These are phyloP conservation scores for Hyparrhenia diplandra DNA, from an alignment of 176 grass and related monocot genomes.

Conservation along the genomic window DNA sequence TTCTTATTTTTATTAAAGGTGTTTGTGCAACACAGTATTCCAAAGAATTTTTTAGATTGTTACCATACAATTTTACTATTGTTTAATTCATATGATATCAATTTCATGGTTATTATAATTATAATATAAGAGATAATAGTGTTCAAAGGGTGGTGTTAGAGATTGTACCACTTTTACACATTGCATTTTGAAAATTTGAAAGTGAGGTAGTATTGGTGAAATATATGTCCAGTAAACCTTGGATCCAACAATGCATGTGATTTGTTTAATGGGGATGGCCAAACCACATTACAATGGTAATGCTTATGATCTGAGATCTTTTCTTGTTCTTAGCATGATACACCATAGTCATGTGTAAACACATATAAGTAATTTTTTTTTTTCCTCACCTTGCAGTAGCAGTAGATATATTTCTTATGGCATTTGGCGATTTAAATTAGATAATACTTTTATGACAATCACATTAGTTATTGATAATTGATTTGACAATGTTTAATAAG, in stretches of 20 bases:
- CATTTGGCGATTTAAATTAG: background rate
- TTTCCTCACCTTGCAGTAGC: background rate
- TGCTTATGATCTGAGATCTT: background rate
- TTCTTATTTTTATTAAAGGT: background rate
- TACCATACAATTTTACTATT: background rate
- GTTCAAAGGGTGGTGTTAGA: background rate
- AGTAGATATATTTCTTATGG: background rate
- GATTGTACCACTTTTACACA: background rate
- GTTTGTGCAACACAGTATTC: background rate
- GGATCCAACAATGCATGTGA: background rate
- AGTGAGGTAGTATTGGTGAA: background rate
- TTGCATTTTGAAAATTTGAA: background rate
- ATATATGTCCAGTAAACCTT: background rate
- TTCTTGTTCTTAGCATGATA: background rate
- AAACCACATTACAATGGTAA: background rate
- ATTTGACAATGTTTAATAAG: background rate
- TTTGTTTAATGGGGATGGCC: background rate
- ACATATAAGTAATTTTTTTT: background rate
- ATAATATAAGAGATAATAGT: background rate
- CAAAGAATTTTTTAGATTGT: background rate
- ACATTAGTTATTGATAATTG: background rate
- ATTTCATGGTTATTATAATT: background rate
- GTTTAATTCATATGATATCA: background rate
- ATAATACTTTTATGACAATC: background rate
- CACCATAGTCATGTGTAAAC: background rate